A percentile compares a stretch with the other conserved stretches of the same genome.
These are phyloP conservation scores for Firmiana major DNA, from an alignment of 345 rosid species.

Conservation along the genomic window DNA sequence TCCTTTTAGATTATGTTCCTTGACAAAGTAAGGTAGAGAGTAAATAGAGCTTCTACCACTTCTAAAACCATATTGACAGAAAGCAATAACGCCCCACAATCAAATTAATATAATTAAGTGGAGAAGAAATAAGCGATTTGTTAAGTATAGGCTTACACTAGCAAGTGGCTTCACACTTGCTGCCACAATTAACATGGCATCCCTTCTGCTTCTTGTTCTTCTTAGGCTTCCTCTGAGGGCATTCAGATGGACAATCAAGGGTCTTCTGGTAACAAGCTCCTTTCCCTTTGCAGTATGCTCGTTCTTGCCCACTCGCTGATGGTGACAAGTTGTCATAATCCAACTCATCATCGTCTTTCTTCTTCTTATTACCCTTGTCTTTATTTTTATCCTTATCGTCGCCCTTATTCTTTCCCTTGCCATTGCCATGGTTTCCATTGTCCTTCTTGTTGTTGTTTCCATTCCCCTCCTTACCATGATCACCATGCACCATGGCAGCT, in stretches of 20 bases:
- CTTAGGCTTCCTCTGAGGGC: slow-evolving; percentile 63
- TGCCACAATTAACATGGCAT: slow-evolving; percentile 70
- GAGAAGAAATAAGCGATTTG: not conserved
- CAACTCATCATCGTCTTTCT: slow-evolving; percentile 37
- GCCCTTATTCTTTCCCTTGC: not conserved
- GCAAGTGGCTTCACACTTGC: slow-evolving; percentile 84
- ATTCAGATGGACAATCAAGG: slow-evolving; percentile 64
- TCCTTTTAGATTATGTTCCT: too few species aligned
- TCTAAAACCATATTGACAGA: too few species aligned
- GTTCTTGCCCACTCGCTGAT: slow-evolving; percentile 39
- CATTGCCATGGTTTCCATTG: not conserved
- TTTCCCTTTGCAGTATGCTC: slow-evolving; percentile 50
- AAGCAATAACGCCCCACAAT: not conserved
- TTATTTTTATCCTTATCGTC: not conserved
- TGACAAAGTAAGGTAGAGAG: too few species aligned
- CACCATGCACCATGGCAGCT: slow-evolving; percentile 24
- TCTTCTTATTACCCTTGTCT: not conserved
- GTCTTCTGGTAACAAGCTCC: slow-evolving; percentile 47
- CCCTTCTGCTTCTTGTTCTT: slow-evolving; percentile 51
- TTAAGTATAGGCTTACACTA: slow-evolving; percentile 43
- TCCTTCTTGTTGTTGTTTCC: not conserved
- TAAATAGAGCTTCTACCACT: too few species aligned
- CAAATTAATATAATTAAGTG: not conserved
- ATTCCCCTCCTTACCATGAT: not conserved
- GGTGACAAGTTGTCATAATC: slow-evolving; percentile 35